Percentiles rank a stretch among this genome's conserved stretches.
phyloP scores from a whole-genome alignment of 2,329 filamentous ascomycete genomes.

The Pezicula neosporulosa region DNA sequence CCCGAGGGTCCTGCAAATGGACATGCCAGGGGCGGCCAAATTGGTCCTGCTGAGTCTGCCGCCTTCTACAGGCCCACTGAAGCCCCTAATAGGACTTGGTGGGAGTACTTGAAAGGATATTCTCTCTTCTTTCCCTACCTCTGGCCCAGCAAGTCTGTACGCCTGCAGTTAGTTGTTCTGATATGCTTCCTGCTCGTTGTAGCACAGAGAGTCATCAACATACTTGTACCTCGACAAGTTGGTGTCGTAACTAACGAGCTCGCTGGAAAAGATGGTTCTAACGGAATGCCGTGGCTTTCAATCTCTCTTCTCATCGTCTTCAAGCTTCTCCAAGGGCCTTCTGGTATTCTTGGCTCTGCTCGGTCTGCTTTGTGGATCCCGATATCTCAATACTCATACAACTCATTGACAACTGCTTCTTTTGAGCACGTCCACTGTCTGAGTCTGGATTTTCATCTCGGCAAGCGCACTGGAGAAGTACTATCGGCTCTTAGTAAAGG shows the following conservation, averaged over 20 bases:
- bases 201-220: slow-evolving; percentile 78
- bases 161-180: slow-evolving; percentile 74
- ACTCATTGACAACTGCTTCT: slow-evolving; percentile 86
- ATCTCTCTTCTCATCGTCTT: slow-evolving; percentile 76
- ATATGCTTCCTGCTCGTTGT: slow-evolving; percentile 80
- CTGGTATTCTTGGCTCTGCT: slow-evolving; percentile 79
- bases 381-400: slow-evolving; percentile 94
- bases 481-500: slow-evolving; percentile 95
- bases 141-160: slow-evolving; percentile 79
- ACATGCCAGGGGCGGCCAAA: slow-evolving; percentile 33
- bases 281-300: slow-evolving; percentile 62
- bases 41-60: slow-evolving; percentile 55
- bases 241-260: slow-evolving; percentile 77
- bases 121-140: slow-evolving; percentile 93
- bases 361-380: slow-evolving; percentile 91
- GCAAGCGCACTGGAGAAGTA: slow-evolving; percentile 95
- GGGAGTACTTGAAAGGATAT: slow-evolving; percentile 91
- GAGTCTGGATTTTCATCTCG: slow-evolving; percentile 93
- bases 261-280: slow-evolving; percentile 46
- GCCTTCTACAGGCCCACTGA: slow-evolving; percentile 89
- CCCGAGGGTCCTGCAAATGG: slow-evolving; percentile 47
- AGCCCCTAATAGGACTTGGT: slow-evolving; percentile 86
- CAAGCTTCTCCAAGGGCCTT: slow-evolving; percentile 81
- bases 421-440: slow-evolving; percentile 97
- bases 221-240: slow-evolving; percentile 79